These are phyloP conservation scores for Parmelia sp. DNA, from an alignment of 495 filamentous ascomycete genomes.

Conservation along the genomic window DNA sequence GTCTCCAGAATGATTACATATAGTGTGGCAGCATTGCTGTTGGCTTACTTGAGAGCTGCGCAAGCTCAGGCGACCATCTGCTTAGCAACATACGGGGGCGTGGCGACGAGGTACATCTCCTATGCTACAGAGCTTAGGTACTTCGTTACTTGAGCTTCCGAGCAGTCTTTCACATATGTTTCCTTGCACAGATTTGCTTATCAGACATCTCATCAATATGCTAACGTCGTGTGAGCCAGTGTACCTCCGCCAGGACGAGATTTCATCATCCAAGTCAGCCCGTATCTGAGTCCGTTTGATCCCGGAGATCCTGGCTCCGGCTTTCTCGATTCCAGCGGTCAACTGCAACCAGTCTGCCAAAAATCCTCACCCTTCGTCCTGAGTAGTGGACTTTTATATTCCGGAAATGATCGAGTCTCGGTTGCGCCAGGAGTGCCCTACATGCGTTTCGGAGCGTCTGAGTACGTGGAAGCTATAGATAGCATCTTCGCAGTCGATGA, in stretches of 20 bases:
- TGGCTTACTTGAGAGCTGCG: constrained; percentile 8
- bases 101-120: constrained; percentile 8
- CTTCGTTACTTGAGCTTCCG: background rate
- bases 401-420: background rate
- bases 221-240: background rate
- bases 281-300: background rate
- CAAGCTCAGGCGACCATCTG: constrained; percentile 10
- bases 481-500: constrained; percentile 14
- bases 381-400: constrained; percentile 8
- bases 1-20: background rate
- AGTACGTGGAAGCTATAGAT: constrained; percentile 6
- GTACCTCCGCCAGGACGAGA: constrained; percentile 1
- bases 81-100: constrained; percentile 14
- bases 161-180: background rate
- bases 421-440: constrained; percentile 1
- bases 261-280: constrained; percentile 6
- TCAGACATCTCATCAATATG: background rate
- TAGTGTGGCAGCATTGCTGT: background rate
- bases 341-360: constrained; percentile 9
- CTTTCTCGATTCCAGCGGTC: constrained; percentile 15
- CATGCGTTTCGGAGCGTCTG: constrained; percentile 13
- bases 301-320: background rate
- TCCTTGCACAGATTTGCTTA: background rate
- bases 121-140: background rate
- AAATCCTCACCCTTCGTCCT: constrained; percentile 12